phyloP scores from a whole-genome alignment of 345 rosid species.

The Salix suchowensis region DNA sequence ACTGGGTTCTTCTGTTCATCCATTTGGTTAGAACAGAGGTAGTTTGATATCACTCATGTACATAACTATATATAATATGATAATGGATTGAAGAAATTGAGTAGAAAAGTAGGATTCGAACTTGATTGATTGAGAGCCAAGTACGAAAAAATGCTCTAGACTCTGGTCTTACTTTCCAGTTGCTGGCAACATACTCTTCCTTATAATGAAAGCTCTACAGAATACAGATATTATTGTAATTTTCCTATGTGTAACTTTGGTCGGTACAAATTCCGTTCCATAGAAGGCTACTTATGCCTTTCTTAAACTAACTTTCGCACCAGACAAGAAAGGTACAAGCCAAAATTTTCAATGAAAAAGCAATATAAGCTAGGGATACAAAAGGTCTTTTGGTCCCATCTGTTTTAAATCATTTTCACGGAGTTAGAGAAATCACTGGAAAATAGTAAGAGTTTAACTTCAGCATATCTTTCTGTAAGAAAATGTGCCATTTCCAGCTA shows the following conservation, averaged over 20 bases:
- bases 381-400: too few relatives aligned
- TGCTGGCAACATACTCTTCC: conserved; percentile 22
- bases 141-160: neutral
- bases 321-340: conserved; percentile 26
- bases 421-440: too few relatives aligned
- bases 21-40: conserved; percentile 24
- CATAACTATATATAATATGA: neutral
- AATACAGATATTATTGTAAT: neutral
- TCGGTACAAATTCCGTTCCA: conserved; percentile 27
- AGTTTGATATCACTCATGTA: neutral
- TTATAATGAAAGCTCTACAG: neutral
- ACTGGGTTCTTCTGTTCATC: conserved; percentile 11
- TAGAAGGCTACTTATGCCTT: conserved; percentile 23
- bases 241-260: neutral
- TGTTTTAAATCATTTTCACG: too few relatives aligned
- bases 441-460: too few relatives aligned
- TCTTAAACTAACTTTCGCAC: conserved; percentile 30
- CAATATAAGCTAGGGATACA: too few relatives aligned
- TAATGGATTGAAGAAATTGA: neutral
- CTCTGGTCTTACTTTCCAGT: neutral
- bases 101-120: neutral
- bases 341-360: neutral
- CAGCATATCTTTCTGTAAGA: too few relatives aligned
- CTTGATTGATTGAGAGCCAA: neutral
- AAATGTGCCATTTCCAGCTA: too few relatives aligned